Base-by-base conservation (phyloP, 352 stramenopile species). In the Pythium scleroteichum region DNA sequence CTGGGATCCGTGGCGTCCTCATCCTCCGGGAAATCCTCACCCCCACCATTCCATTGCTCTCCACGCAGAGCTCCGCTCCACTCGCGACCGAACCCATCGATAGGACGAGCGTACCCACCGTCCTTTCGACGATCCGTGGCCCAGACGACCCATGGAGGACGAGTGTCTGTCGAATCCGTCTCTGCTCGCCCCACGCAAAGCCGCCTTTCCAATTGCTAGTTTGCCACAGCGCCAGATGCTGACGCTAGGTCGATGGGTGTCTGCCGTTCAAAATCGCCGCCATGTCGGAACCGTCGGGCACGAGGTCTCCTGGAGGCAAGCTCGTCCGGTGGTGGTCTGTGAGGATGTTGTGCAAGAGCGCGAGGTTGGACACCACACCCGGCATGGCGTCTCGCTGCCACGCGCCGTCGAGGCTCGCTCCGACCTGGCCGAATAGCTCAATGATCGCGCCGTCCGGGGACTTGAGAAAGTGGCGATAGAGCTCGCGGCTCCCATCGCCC, bases 381-480 rank as follows among this genome's bases (percentile, higher is more conserved):
- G 55, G 33, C 33, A 64, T 45, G 1, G 63, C 64, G 13, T 64
- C 54, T 8, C 79, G 78, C 29, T 73, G 64, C 63, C 78, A 88
- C 3, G 65, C 65, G 6, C 76, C 75, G 24, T 73, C 71, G 2
- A 52, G 59, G 14, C 64, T 73, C 1, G 66, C 56, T 20, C 67
- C 73, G 29, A 87, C 53, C 40, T 88, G 73, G 8, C 83, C 83
- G 46, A 96, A 96, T 16, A 97, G 58, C 67, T 97, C 90, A 13
- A 97, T 46, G 38, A 97, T 90, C 24, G 83, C 72, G 35, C 90
- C 90, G 61, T 96, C 87, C 12, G 74, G 62, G 42, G 81, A 75
- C 64, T 89, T 88, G 48, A 97, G 75, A 50, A 97, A 97, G 49
- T 97, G 89, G 0, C 90, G 85, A 62, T 95, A 79, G 39, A 97